phyloP scores from a whole-genome alignment of 495 filamentous ascomycete species.

The Penicillium longicatenatum region DNA sequence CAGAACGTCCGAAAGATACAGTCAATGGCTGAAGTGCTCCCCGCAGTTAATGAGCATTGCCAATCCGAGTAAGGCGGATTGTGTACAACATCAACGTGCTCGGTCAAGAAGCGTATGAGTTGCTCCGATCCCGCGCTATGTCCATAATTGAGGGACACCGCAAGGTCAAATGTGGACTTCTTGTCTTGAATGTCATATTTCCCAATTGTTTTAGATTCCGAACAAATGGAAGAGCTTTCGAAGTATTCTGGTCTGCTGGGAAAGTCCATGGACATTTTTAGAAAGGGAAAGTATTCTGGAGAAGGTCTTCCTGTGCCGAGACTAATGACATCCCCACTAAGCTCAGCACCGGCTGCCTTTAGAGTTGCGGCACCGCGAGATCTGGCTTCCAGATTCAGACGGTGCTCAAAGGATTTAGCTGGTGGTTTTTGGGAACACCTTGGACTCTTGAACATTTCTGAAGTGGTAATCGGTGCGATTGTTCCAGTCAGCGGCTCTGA shows the following conservation, averaged over 20 bases:
- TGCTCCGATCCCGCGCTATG: neutral
- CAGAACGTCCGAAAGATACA: conserved; percentile 26
- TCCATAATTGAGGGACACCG: neutral
- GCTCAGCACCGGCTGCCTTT: neutral
- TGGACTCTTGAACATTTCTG: conserved; percentile 1
- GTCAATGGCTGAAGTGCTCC: conserved; percentile 30
- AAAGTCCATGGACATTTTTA: neutral
- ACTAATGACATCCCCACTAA: neutral
- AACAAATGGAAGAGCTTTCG: no score
- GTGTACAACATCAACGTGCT: conserved; percentile 19
- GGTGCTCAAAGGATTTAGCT: neutral
- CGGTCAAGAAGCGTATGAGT: neutral
- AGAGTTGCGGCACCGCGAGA: neutral
- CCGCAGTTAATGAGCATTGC: conserved; percentile 21
- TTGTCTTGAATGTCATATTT: neutral
- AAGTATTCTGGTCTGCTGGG: neutral
- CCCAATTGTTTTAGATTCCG: neutral
- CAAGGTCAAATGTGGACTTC: neutral
- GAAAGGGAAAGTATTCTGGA: conserved; percentile 2
- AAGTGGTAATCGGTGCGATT: neutral
- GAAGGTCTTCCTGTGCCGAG: neutral
- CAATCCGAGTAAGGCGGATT: conserved; percentile 31
- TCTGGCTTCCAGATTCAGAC: neutral
- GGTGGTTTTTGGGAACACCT: neutral
- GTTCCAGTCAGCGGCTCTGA: neutral